A percentile compares a stretch with the other conserved stretches of the same genome.
phyloP scores from a whole-genome alignment of 495 filamentous ascomycete genomes.

The Aspergillus haitiensis region DNA sequence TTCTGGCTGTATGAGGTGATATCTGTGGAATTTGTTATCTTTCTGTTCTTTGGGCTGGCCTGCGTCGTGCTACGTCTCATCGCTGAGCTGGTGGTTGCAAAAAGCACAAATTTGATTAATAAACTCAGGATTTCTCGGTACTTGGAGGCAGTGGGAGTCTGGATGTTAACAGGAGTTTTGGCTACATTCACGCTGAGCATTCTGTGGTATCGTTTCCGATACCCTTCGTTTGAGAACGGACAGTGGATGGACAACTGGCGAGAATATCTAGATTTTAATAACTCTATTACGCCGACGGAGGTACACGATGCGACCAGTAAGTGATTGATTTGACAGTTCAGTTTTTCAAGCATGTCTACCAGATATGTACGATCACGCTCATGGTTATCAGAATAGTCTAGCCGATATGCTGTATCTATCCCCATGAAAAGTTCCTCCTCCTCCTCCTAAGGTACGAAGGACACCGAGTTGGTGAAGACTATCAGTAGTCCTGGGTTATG shows the following conservation, averaged over 20 bases:
- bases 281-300: too few species aligned
- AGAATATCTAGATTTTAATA: background rate
- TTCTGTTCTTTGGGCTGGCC: background rate
- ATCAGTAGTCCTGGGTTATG: too few species aligned
- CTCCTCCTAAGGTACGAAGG: too few species aligned
- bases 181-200: background rate
- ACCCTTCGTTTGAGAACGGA: background rate
- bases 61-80: background rate
- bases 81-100: background rate
- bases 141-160: background rate
- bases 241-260: background rate
- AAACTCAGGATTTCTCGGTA: background rate
- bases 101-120: background rate
- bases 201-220: background rate
- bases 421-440: too few species aligned
- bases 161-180: background rate
- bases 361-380: too few species aligned
- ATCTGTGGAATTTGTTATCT: background rate
- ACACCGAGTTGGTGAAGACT: too few species aligned
- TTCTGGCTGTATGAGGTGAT: background rate
- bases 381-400: too few species aligned
- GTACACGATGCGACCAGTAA: too few species aligned
- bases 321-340: too few species aligned
- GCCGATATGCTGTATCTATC: too few species aligned
- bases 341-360: too few species aligned